Evolutionary conservation across 768 basidiomycete species (phyloP), one percentile per base, ranked within the genome.

Genomic region (Coprinopsis strossmayeri): DNA sequence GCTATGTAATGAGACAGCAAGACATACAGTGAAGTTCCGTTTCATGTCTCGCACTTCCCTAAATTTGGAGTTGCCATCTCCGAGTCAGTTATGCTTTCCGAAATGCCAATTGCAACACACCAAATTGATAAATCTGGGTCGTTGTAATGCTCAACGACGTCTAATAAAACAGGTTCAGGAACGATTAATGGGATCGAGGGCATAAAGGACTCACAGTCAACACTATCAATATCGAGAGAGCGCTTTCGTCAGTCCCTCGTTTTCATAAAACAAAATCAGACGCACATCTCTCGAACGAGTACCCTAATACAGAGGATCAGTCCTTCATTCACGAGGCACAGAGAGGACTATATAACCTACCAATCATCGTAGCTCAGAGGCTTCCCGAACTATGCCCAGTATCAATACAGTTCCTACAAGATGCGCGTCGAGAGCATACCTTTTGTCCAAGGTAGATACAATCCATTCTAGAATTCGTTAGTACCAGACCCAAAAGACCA

Each of bases 401-500:
- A 32, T 38, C 11, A 38, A 38, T 28, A 54, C 13, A 27, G 38
- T 7, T 15, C 39, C 4, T n/a, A 42, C 11, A 24, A 32, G 11
- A 17, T 20, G 13, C 26, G 45, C 18, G 38, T 47, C n/a, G 28
- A 51, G 13, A 20, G 30, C 68, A 15, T 32, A 83, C 86, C 79
- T 97, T 97, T 66, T 97, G 93, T 3, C 91, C 85, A 18, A 97
- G 79, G 63, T 98, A 97, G 53, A 98, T 90, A 79, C 87, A 92
- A 70, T 96, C 93, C 87, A 95, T 85, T 42, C 87, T 88, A 57
- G 13, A 45, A 44, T 39, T 17, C 42, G 18, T 47, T 24, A 52
- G 43, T 37, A 45, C 44, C 1, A 47, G 25, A 7, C 18, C 1
- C 5, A 9, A 42, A 50, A 32, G 30, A 32, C 30, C 30, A 9